Base-by-base conservation (phyloP, 2,329 filamentous ascomycete genomes). In the Fusarium sp. region DNA sequence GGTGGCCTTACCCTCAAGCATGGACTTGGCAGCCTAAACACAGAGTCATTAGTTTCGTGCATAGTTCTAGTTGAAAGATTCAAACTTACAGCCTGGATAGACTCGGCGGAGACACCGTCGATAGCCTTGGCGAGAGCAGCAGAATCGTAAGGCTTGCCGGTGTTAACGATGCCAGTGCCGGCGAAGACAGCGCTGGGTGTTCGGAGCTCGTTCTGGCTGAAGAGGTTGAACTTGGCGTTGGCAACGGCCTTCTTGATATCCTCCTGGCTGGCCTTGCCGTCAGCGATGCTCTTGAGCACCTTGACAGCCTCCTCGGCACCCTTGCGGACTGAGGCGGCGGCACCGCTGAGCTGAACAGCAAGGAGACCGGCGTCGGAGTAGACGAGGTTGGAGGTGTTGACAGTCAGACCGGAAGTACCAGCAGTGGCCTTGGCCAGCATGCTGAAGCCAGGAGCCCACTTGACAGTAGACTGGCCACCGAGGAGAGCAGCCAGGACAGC, bases 301-400 rank as follows among this genome's bases (percentile, higher is more conserved):
- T 94, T 92, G 75, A 94, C 92, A 41, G 93, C 89, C 78, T 91
- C 91, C 80, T 90, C 86, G 59, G 94, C 92, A 62, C 91, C 92
- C 77, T 88, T 87, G 72, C 90, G 88, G 71, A 99, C 90, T 71
- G 91, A 90, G 55, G 85, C 79, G 47, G 94, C 92, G 53, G 89
- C 84, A 61, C 96, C 97, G 60, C 86, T 89, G 75, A 99, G 87
- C 79, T 93, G 90, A 75, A 98, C 89, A 77, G 92, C 89, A 73
- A 99, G 85, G 49, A 99, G 92, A 77, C 96, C 95, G 72, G 96
- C 93, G 78, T 99, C 96, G 18, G 95, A 97, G 89, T 98, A 99
- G 72, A 91, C 87, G 73, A 90, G 84, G 83, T 96, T 95, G 77
- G 90, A 88, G 70, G 95, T 93, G 40, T 88, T 86, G 76, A 94